phyloP scores from a whole-genome alignment of 768 basidiomycete species.

The Lyophyllum shimeji region DNA sequence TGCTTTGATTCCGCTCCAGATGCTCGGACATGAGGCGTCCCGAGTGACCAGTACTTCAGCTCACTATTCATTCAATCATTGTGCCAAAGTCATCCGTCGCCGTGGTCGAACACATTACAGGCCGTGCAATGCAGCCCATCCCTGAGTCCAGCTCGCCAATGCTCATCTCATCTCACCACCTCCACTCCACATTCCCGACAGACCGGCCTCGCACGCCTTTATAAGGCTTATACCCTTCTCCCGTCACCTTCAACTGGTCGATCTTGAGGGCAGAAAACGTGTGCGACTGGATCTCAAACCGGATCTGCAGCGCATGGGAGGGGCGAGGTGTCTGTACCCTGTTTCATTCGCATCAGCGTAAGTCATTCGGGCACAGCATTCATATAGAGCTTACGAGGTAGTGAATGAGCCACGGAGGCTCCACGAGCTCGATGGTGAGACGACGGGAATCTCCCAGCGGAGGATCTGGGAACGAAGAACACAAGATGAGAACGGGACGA shows the following conservation, averaged over 20 bases:
- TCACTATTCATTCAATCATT: neutral
- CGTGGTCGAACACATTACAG: neutral
- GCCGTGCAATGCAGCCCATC: neutral
- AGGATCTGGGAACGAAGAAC: conserved; percentile 48
- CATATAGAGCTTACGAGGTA: neutral
- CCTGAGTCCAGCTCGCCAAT: neutral
- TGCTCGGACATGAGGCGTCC: neutral
- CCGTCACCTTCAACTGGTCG: conserved; percentile 77
- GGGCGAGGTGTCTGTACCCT: conserved; percentile 53
- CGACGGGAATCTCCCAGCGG: conserved; percentile 74
- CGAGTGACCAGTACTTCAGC: neutral
- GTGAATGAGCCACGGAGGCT: conserved; percentile 76
- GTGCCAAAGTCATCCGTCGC: neutral
- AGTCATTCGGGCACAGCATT: neutral
- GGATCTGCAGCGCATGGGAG: conserved; percentile 70
- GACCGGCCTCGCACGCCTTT: conserved; percentile 81
- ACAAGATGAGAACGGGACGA: neutral
- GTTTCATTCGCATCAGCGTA: conserved; percentile 6
- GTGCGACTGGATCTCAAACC: conserved; percentile 69
- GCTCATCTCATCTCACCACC: conserved; percentile 35
- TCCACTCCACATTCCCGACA: conserved; percentile 71
- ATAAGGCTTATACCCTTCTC: conserved; percentile 86
- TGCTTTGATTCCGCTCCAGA: no score
- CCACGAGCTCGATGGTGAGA: conserved; percentile 68
- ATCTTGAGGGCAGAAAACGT: conserved; percentile 82